Conservation (phyloP, 805 yeast genomes). For the Alloascoidea hylecoeti region DNA sequence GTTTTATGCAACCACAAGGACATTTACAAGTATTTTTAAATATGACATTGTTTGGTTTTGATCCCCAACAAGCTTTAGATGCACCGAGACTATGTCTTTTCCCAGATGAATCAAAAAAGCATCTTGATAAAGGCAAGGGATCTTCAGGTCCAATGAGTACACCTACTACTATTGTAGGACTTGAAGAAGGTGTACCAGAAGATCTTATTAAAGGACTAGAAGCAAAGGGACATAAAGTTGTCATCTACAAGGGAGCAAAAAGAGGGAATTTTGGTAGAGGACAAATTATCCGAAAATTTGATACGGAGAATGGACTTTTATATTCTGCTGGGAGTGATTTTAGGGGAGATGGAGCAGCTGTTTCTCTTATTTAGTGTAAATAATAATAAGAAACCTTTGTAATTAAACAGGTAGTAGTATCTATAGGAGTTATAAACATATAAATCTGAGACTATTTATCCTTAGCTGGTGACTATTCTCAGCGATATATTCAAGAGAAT, state of each 20-base stretch:
- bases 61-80: conserved; percentile 65
- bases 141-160: conserved; percentile 53
- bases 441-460: no score
- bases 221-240: conserved; percentile 43
- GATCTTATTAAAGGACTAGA: conserved; percentile 30
- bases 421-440: no score
- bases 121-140: conserved; percentile 31
- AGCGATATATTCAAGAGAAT: no score
- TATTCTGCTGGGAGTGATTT: conserved; percentile 64
- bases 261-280: conserved; percentile 51
- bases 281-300: conserved; percentile 42
- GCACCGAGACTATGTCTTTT: conserved; percentile 58
- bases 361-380: conserved; percentile 25
- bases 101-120: conserved; percentile 34
- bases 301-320: conserved; percentile 27
- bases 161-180: conserved; percentile 35
- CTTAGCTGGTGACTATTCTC: no score
- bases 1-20: conserved; percentile 78
- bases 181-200: conserved; percentile 51
- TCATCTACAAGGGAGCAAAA: conserved; percentile 23
- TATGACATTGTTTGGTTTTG: conserved; percentile 42
- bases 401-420: no score
- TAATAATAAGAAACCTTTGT: no score
- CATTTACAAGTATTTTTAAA: conserved; percentile 69
- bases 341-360: conserved; percentile 81